These are phyloP conservation scores for Yamadazyma mexicana DNA, from an alignment of 1,139 yeast species.

Conservation along the genomic window DNA sequence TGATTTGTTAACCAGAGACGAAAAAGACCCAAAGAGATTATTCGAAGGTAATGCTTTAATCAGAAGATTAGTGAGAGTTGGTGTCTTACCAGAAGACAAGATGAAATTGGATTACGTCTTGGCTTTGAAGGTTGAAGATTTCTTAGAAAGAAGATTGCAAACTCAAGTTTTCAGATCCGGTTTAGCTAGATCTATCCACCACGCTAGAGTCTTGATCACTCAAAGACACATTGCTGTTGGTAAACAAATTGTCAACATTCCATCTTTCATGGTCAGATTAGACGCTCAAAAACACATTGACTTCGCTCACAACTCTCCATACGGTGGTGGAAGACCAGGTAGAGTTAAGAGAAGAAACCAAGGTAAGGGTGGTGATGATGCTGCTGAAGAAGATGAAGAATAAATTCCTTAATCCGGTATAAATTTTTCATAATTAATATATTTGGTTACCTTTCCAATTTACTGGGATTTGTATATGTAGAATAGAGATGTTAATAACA, in stretches of 20 bases:
- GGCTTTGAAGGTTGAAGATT: slow-evolving; percentile 97
- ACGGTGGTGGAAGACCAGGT: slow-evolving; percentile 99
- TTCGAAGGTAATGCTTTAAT: slow-evolving; percentile 99
- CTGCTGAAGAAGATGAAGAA: slow-evolving; percentile 64
- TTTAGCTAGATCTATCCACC: slow-evolving; percentile 99
- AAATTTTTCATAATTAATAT: slow-evolving; percentile 12
- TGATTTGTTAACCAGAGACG: slow-evolving; percentile 99
- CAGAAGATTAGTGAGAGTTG: slow-evolving; percentile 96
- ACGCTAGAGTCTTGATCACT: slow-evolving; percentile 97
- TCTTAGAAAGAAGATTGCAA: slow-evolving; percentile 99
- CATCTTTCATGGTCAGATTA: slow-evolving; percentile 99
- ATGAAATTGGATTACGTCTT: slow-evolving; percentile 99
- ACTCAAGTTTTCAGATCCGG: slow-evolving; percentile 99
- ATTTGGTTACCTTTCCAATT: slow-evolving; percentile 18
- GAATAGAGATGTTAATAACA: slow-evolving; percentile 5
- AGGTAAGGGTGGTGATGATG: slow-evolving; percentile 60
- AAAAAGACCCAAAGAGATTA: slow-evolving; percentile 99
- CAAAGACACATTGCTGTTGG: slow-evolving; percentile 99
- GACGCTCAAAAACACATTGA: slow-evolving; percentile 99
- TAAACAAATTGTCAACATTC: slow-evolving; percentile 98
- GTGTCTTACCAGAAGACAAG: slow-evolving; percentile 99
- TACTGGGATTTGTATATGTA: slow-evolving; percentile 5
- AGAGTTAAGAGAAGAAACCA: slow-evolving; percentile 98
- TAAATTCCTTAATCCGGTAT: slow-evolving; percentile 31
- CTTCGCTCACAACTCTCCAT: slow-evolving; percentile 98